These are phyloP conservation scores for Trichoderma aggressivum DNA, from an alignment of 2,329 filamentous ascomycete species.

Conservation along the genomic window DNA sequence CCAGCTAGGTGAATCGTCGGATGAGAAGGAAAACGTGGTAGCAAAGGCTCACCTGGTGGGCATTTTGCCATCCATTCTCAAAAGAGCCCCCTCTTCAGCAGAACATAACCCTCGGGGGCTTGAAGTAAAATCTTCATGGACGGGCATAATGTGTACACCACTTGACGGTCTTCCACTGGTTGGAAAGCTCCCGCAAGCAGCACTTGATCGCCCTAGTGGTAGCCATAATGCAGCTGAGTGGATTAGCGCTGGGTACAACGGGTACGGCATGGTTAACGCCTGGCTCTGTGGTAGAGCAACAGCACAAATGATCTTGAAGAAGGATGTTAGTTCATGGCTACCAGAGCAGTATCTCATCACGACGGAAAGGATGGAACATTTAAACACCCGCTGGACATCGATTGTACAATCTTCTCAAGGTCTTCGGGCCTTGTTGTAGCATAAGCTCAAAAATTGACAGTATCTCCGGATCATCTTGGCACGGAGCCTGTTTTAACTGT, in stretches of 20 bases:
- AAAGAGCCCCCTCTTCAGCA: background rate
- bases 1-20: background rate
- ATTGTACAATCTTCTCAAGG: background rate
- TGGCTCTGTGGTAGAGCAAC: background rate
- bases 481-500: background rate
- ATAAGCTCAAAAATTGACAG: background rate
- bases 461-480: background rate
- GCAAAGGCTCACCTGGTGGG: background rate
- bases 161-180: background rate
- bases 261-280: background rate
- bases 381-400: background rate
- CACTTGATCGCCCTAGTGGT: background rate
- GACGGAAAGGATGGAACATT: background rate
- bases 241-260: background rate
- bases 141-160: background rate
- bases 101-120: background rate
- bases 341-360: background rate
- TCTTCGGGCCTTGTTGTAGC: background rate
- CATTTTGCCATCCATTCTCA: background rate
- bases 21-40: background rate
- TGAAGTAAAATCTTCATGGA: background rate
- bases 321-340: background rate
- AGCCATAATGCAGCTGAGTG: background rate
- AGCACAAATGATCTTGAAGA: background rate
- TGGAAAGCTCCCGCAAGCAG: background rate